These are phyloP conservation scores for Suillus subalutaceus DNA, from an alignment of 768 basidiomycete species.

Conservation along the genomic window DNA sequence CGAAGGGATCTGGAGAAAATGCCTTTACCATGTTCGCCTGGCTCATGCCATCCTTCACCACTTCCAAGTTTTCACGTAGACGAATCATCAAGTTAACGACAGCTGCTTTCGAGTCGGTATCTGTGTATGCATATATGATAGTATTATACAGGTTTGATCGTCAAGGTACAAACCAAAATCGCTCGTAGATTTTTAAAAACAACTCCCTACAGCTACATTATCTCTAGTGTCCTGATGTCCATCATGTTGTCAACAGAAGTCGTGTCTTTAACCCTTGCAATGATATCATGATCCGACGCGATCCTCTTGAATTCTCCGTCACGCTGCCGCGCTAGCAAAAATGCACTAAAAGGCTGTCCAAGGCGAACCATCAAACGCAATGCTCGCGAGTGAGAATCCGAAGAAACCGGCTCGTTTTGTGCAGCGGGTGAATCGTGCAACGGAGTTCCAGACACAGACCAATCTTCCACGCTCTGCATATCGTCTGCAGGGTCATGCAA, in stretches of 20 bases:
- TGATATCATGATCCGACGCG: not conserved
- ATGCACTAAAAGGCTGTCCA: no score
- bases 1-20: no score
- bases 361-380: no score
- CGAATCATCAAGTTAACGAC: no score
- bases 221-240: not conserved
- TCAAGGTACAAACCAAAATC: no score
- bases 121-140: no score
- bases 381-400: not conserved
- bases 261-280: not conserved
- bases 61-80: no score
- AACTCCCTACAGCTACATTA: not conserved
- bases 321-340: not conserved
- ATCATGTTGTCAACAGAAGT: not conserved
- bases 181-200: no score
- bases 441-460: not conserved
- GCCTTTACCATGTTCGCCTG: no score
- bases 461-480: not conserved
- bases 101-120: no score
- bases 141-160: no score
- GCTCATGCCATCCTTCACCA: no score
- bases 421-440: not conserved
- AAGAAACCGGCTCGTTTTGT: not conserved
- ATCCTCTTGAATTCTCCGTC: not conserved
- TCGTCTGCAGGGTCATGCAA: not conserved